These are phyloP conservation scores for Blepharisma undulans DNA, from an alignment of 169 alveolate species.

Conservation along the genomic window DNA sequence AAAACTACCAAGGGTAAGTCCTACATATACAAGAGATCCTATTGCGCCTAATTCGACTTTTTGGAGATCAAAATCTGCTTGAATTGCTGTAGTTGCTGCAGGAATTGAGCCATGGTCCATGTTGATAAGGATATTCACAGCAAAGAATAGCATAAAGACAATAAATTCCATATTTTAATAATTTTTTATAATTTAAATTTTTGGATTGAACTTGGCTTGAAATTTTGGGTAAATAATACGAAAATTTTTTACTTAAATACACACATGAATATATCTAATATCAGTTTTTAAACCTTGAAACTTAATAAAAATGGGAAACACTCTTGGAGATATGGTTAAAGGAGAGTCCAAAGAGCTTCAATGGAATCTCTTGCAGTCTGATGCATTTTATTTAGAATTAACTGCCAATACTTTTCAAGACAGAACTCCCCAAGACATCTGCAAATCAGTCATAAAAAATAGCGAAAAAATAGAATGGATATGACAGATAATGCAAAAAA, in stretches of 20 bases:
- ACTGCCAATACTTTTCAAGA: not conserved
- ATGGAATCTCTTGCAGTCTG: not conserved
- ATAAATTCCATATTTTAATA: not conserved
- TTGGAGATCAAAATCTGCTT: conserved; percentile 51
- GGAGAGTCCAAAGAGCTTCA: not conserved
- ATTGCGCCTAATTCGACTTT: conserved; percentile 64
- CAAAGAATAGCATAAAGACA: conserved; percentile 49
- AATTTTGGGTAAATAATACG: not conserved
- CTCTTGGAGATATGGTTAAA: not conserved
- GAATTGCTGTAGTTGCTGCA: conserved; percentile 65
- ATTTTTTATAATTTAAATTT: not conserved
- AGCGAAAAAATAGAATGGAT: not conserved
- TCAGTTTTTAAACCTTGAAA: not conserved
- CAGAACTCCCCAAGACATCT: not conserved
- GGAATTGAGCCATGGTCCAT: conserved; percentile 81
- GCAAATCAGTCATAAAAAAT: conserved; percentile 10
- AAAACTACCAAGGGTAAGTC: conserved; percentile 52
- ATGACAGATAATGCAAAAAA: not conserved
- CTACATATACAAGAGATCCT: conserved; percentile 74
- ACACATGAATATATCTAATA: too few species aligned
- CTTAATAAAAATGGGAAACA: not conserved
- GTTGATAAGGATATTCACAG: conserved; percentile 60
- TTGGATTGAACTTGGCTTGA: not conserved
- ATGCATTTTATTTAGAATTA: not conserved
- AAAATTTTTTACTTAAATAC: not conserved